Conservation (phyloP, 306 rosid genomes). For the Cucurbita argyrosperma region DNA sequence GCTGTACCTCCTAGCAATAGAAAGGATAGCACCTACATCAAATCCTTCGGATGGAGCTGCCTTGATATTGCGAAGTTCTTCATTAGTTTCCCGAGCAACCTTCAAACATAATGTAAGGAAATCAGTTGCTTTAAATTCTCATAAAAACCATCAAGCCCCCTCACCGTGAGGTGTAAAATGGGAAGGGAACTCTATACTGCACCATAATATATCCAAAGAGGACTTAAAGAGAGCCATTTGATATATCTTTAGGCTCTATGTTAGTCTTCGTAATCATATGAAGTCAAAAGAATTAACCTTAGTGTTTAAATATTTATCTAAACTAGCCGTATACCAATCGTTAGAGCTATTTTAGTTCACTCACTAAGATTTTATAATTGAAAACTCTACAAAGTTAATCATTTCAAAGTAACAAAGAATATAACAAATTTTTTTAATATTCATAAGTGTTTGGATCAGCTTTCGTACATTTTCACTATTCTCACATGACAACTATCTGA, state of each 20-base stretch:
- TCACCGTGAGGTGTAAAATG: not conserved
- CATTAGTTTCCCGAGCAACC: slow-evolving; percentile 98
- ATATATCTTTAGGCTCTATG: not conserved
- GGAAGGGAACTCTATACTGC: not conserved
- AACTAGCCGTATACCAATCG: not conserved
- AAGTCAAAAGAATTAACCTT: not conserved
- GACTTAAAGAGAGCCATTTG: not conserved
- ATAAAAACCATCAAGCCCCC: not conserved
- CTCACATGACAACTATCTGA: not conserved
- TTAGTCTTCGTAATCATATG: not conserved
- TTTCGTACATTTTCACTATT: not conserved
- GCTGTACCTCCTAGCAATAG: slow-evolving; percentile 71
- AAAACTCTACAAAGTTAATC: not conserved
- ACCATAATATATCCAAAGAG: not conserved
- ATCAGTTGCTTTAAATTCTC: not conserved
- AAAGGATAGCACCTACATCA: slow-evolving; percentile 72
- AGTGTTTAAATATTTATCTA: not conserved
- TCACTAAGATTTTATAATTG: not conserved
- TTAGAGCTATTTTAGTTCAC: not conserved
- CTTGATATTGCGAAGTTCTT: slow-evolving; percentile 73
- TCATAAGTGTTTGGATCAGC: not conserved
- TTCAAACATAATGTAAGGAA: slow-evolving; percentile 10
- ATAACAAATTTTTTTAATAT: not conserved
- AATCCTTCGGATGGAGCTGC: slow-evolving; percentile 83
- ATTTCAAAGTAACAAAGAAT: not conserved